A percentile compares a stretch with the other conserved stretches of the same genome.
Evolutionary conservation across 1,139 yeast species (phyloP).

Genomic region (Blastobotrys apis): DNA sequence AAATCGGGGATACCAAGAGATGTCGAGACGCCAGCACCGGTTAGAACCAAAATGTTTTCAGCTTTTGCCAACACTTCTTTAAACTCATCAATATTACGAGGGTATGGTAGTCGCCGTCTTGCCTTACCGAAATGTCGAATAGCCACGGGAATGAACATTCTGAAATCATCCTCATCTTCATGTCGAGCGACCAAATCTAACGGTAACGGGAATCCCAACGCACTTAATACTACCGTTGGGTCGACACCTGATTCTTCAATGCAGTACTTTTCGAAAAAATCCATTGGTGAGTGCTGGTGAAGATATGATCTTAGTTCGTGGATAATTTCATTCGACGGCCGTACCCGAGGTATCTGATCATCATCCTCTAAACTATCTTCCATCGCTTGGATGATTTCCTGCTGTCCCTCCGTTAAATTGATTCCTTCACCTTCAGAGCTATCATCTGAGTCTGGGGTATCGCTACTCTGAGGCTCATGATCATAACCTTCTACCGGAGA

Average conservation of each 20-base stretch:
- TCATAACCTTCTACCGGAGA: neutral
- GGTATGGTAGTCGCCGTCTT: conserved; percentile 29
- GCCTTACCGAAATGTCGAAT: conserved; percentile 29
- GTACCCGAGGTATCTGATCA: conserved; percentile 18
- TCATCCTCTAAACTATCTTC: conserved; percentile 24
- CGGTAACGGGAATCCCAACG: conserved; percentile 37
- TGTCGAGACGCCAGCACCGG: conserved; percentile 97
- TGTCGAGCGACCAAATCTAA: conserved; percentile 25
- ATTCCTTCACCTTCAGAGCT: conserved; percentile 10
- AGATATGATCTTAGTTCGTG: conserved; percentile 50
- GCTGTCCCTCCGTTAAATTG: conserved; percentile 6
- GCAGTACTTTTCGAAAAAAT: conserved; percentile 54
- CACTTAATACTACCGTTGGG: conserved; percentile 39
- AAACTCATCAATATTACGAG: conserved; percentile 56
- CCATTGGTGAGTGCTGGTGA: conserved; percentile 56
- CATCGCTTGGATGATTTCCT: conserved; percentile 24
- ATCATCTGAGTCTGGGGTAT: conserved; percentile 1
- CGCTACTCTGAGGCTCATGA: conserved; percentile 5
- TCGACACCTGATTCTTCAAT: conserved; percentile 53
- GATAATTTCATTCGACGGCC: conserved; percentile 40
- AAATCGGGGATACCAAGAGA: conserved; percentile 93
- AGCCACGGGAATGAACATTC: conserved; percentile 32
- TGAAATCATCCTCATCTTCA: conserved; percentile 23
- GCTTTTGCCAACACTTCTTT: conserved; percentile 51
- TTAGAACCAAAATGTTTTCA: conserved; percentile 65